phyloP scores from a whole-genome alignment of 768 basidiomycete species.

The Suillus discolor region DNA sequence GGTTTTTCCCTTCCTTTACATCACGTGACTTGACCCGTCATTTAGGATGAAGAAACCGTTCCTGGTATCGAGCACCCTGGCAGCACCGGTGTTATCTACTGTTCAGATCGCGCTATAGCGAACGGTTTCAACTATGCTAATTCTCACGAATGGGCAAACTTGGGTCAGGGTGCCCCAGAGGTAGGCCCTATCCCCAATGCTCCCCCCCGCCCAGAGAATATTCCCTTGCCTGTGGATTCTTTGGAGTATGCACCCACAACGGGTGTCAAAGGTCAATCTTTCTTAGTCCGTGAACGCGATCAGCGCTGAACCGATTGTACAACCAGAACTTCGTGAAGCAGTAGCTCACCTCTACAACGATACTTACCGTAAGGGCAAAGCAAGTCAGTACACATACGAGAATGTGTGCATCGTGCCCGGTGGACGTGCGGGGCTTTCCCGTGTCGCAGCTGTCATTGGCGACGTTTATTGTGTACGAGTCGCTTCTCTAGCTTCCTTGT shows the following conservation, averaged over 20 bases:
- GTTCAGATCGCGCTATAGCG: constrained; percentile 92
- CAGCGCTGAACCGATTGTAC: constrained; percentile 11
- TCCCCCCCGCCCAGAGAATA: constrained; percentile 61
- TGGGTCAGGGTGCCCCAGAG: constrained; percentile 93
- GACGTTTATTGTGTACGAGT: constrained; percentile 78
- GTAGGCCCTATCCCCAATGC: constrained; percentile 83
- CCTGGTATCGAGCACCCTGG: constrained; percentile 85
- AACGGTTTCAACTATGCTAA: constrained; percentile 86
- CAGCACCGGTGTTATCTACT: constrained; percentile 73
- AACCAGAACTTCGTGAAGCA: constrained; percentile 75
- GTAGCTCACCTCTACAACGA: constrained; percentile 90
- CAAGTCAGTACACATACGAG: constrained; percentile 86
- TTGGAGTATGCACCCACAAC: constrained; percentile 93
- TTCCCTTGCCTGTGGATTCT: constrained; percentile 69
- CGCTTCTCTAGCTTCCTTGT: not conserved
- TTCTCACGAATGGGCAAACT: constrained; percentile 83
- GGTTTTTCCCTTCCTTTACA: constrained; percentile 18
- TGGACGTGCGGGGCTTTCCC: constrained; percentile 85
- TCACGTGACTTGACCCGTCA: constrained; percentile 12
- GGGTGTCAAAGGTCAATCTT: constrained; percentile 71
- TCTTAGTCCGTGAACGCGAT: not conserved
- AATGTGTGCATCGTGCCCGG: constrained; percentile 97
- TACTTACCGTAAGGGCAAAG: constrained; percentile 80
- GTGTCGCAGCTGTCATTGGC: constrained; percentile 89
- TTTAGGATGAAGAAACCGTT: constrained; percentile 83